phyloP scores from a whole-genome alignment of 2,329 filamentous ascomycete species.

The Chrysoporthe cubensis region DNA sequence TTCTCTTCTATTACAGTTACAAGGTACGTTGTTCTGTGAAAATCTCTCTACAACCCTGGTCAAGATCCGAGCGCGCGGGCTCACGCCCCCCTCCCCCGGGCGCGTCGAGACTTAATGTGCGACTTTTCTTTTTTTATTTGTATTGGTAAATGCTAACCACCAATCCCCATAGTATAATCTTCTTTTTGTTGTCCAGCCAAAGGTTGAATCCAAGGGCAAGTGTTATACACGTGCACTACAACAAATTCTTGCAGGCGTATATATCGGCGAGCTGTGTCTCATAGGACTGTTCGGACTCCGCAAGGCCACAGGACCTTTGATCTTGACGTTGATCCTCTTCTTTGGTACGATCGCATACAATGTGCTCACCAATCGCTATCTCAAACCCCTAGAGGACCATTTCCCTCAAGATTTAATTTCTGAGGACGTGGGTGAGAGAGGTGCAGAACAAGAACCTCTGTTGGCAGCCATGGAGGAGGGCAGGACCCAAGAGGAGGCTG shows the following conservation, averaged over 20 bases:
- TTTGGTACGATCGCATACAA: conserved; percentile 21
- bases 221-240: conserved; percentile 88
- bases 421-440: background rate
- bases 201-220: conserved; percentile 83
- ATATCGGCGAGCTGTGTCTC: conserved; percentile 78
- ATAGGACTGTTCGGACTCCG: conserved; percentile 77
- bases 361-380: conserved; percentile 24
- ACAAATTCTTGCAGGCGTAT: conserved; percentile 81
- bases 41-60: background rate
- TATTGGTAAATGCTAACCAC: too few species aligned
- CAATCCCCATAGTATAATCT: conserved; percentile 66
- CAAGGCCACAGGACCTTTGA: conserved; percentile 26
- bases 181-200: conserved; percentile 76
- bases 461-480: conserved; percentile 24
- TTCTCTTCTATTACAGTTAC: conserved; percentile 81
- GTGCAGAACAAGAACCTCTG: conserved; percentile 22
- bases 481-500: conserved; percentile 15
- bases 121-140: too few species aligned
- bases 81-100: background rate
- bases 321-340: conserved; percentile 21
- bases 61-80: background rate
- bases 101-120: background rate
- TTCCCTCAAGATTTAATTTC: conserved; percentile 20
- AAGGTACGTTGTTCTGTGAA: conserved; percentile 41
- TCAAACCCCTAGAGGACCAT: conserved; percentile 28